These are phyloP conservation scores for Elsinoe necatrix DNA, from an alignment of 2,329 filamentous ascomycete species.

Conservation along the genomic window DNA sequence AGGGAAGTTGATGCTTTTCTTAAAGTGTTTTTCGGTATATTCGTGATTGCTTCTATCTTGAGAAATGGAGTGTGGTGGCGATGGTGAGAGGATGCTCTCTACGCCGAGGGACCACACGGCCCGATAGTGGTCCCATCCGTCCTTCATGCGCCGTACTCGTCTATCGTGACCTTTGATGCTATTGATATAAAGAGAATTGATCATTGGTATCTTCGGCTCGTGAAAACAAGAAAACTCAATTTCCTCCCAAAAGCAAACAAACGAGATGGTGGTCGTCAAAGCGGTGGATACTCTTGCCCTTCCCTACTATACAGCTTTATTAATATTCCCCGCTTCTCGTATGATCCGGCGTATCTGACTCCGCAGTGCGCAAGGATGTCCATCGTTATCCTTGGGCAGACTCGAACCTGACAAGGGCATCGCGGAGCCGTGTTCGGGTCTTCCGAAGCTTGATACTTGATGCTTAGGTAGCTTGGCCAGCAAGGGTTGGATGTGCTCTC, in stretches of 20 bases:
- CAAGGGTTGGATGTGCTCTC: conserved; percentile 17
- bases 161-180: conserved; percentile 10
- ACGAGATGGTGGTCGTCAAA: neutral
- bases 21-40: neutral
- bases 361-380: conserved; percentile 11
- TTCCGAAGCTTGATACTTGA: conserved; percentile 13
- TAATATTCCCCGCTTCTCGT: conserved; percentile 16
- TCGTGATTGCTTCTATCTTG: neutral
- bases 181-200: conserved; percentile 13
- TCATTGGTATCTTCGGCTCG: conserved; percentile 14
- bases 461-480: conserved; percentile 15
- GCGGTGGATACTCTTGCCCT: neutral
- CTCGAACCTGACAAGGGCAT: neutral
- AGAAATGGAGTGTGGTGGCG: neutral
- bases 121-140: neutral
- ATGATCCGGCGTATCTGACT: conserved; percentile 16
- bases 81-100: neutral
- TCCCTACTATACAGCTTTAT: conserved; percentile 15
- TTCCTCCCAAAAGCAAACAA: neutral
- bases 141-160: conserved; percentile 1
- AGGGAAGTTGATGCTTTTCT: neutral
- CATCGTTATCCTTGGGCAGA: conserved; percentile 13
- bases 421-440: conserved; percentile 6
- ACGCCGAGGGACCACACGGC: conserved; percentile 3
- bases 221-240: conserved; percentile 4